phyloP scores from a whole-genome alignment of 352 stramenopile species.

The Salisapilia sapeloensis region DNA sequence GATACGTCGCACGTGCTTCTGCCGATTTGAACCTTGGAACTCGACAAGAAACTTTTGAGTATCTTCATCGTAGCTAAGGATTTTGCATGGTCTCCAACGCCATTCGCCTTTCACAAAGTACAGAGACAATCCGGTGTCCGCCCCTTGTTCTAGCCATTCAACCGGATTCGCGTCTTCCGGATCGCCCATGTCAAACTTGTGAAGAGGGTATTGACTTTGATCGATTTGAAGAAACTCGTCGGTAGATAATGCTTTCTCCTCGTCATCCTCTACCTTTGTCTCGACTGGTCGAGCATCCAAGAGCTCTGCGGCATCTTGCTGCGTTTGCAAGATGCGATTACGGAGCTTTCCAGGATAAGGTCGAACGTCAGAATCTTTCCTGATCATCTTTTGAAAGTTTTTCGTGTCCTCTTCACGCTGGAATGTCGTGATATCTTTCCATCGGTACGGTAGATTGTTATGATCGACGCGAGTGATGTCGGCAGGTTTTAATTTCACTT shows the following conservation, averaged over 20 bases:
- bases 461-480: constrained; percentile 63
- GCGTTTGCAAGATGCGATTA: constrained; percentile 18
- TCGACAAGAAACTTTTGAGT: constrained; percentile 67
- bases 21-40: constrained; percentile 69
- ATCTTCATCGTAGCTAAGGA: constrained; percentile 43
- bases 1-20: constrained; percentile 80
- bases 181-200: constrained; percentile 83
- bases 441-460: constrained; percentile 74
- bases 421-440: constrained; percentile 59
- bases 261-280: constrained; percentile 6
- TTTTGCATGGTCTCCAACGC: constrained; percentile 55
- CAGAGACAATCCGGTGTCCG: constrained; percentile 26
- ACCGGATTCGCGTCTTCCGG: constrained; percentile 48
- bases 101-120: constrained; percentile 79
- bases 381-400: constrained; percentile 34
- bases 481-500: constrained; percentile 3
- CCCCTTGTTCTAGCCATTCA: constrained; percentile 50
- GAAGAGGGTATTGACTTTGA: constrained; percentile 82
- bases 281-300: constrained; percentile 1
- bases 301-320: background rate
- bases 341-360: constrained; percentile 40
- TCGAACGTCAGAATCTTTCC: constrained; percentile 21
- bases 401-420: constrained; percentile 43
- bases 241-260: too few species aligned
- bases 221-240: constrained; percentile 79